These are phyloP conservation scores for Podospora fimiseda DNA, from an alignment of 495 filamentous ascomycete species.

Conservation along the genomic window DNA sequence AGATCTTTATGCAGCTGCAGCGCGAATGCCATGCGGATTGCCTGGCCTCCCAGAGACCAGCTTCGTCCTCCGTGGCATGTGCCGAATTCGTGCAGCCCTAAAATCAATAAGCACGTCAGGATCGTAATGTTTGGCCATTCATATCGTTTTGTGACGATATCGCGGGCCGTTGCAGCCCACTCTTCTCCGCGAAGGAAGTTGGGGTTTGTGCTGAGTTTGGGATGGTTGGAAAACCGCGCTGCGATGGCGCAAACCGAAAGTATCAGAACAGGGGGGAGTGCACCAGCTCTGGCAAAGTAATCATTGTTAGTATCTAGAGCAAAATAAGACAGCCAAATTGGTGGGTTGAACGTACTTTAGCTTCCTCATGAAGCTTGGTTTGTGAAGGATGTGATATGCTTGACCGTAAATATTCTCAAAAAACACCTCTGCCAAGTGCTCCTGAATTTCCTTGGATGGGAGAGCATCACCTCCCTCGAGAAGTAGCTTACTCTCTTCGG, in stretches of 20 bases:
- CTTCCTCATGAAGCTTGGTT: conserved; percentile 90
- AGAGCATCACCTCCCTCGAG: conserved; percentile 78
- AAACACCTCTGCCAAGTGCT: conserved; percentile 89
- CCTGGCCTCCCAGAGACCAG: conserved; percentile 92
- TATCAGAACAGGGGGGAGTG: conserved; percentile 74
- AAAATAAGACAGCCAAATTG: not conserved
- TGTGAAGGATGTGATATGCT: conserved; percentile 90
- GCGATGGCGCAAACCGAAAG: conserved; percentile 90
- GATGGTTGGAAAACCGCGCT: conserved; percentile 92
- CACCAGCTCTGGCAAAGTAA: conserved; percentile 38
- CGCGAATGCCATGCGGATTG: conserved; percentile 93
- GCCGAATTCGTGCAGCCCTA: conserved; percentile 92
- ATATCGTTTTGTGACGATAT: conserved; percentile 77
- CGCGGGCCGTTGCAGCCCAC: conserved; percentile 78
- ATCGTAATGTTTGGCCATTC: conserved; percentile 96
- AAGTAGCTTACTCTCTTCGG: conserved; percentile 64
- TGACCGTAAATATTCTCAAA: conserved; percentile 97
- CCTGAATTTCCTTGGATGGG: conserved; percentile 83
- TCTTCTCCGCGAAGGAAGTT: conserved; percentile 86
- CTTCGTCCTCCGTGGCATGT: conserved; percentile 94
- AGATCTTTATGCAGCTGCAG: conserved; percentile 89
- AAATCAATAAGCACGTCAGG: conserved; percentile 75
- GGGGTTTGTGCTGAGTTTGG: conserved; percentile 72
- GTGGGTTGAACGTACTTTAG: conserved; percentile 47
- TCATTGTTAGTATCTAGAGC: conserved; percentile 19